These are phyloP conservation scores for Silene noctiflora DNA, from an alignment of 179 eudicot genomes.

Conservation along the genomic window DNA sequence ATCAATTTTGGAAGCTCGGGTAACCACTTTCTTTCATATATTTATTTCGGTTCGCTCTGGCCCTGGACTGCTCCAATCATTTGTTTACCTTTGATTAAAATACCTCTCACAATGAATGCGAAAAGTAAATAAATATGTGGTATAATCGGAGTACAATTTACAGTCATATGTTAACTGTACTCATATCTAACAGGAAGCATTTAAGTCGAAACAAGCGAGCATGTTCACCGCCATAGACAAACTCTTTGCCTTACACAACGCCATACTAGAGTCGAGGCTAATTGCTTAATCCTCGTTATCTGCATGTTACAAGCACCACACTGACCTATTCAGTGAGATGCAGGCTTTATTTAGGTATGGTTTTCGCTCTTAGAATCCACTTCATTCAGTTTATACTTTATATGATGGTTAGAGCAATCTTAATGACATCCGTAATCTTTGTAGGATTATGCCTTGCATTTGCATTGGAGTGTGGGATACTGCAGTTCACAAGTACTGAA, in stretches of 20 bases:
- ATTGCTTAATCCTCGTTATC: slow-evolving; percentile 41
- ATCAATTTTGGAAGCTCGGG: slow-evolving; percentile 52
- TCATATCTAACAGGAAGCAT: slow-evolving; percentile 55
- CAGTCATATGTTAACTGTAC: too few species aligned
- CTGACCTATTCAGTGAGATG: slow-evolving; percentile 66
- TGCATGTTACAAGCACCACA: slow-evolving; percentile 72
- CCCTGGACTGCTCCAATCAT: too few species aligned
- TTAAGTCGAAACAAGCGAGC: slow-evolving; percentile 69
- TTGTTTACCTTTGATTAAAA: too few species aligned
- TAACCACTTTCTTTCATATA: too few species aligned
- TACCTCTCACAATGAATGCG: too few species aligned
- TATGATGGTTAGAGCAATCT: too few species aligned
- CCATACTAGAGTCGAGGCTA: slow-evolving; percentile 63
- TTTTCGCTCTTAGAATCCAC: too few species aligned
- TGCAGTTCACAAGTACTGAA: slow-evolving; percentile 31
- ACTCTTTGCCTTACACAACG: slow-evolving; percentile 66
- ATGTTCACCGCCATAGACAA: slow-evolving; percentile 73
- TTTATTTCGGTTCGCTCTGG: too few species aligned
- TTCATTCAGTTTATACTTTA: too few species aligned
- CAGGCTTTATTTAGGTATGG: slow-evolving; percentile 63
- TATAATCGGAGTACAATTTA: too few species aligned
- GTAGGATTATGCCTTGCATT: slow-evolving; percentile 56
- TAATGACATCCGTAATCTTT: not conserved
- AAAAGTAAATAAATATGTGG: too few species aligned
- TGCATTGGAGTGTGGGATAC: slow-evolving; percentile 37